Percentiles rank a stretch among this genome's conserved stretches.
Conservation (phyloP, 345 rosid genomes). For the Pugionium dolabratum region DNA sequence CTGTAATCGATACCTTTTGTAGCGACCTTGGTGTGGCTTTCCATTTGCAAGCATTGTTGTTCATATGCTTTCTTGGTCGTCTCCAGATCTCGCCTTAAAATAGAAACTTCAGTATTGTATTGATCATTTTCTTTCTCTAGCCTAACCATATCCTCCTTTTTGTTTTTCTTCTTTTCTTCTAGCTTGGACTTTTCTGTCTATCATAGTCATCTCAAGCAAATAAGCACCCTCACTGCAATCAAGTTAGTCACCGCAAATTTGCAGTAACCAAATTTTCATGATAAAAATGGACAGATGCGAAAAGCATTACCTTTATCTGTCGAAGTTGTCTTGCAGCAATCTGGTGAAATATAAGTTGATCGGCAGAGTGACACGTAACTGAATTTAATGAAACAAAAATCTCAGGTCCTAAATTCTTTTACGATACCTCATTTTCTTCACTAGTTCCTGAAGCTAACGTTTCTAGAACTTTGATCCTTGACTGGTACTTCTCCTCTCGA, state of each 20-base stretch:
- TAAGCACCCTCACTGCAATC: conserved; percentile 12
- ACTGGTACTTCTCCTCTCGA: conserved; percentile 89
- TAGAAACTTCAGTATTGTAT: conserved; percentile 39
- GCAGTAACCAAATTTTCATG: background rate
- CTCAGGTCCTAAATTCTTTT: conserved; percentile 1
- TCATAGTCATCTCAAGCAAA: conserved; percentile 31
- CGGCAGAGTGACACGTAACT: conserved; percentile 19
- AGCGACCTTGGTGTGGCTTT: conserved; percentile 53
- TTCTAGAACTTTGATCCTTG: conserved; percentile 86
- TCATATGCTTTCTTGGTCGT: conserved; percentile 52
- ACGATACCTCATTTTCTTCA: conserved; percentile 70
- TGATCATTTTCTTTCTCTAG: conserved; percentile 43
- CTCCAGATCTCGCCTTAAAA: conserved; percentile 56
- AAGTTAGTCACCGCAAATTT: background rate
- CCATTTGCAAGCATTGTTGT: conserved; percentile 50
- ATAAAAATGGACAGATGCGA: conserved; percentile 11
- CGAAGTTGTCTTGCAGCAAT: conserved; percentile 52
- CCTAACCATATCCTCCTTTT: conserved; percentile 44
- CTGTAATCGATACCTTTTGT: conserved; percentile 43
- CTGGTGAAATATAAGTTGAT: conserved; percentile 47
- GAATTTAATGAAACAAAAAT: conserved; percentile 11
- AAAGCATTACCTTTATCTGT: conserved; percentile 51
- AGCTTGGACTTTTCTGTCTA: conserved; percentile 52
- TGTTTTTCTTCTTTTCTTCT: conserved; percentile 49
- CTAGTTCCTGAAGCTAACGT: conserved; percentile 74